phyloP scores from a whole-genome alignment of 2,329 filamentous ascomycete species.

The Neofusicoccum cordaticola region DNA sequence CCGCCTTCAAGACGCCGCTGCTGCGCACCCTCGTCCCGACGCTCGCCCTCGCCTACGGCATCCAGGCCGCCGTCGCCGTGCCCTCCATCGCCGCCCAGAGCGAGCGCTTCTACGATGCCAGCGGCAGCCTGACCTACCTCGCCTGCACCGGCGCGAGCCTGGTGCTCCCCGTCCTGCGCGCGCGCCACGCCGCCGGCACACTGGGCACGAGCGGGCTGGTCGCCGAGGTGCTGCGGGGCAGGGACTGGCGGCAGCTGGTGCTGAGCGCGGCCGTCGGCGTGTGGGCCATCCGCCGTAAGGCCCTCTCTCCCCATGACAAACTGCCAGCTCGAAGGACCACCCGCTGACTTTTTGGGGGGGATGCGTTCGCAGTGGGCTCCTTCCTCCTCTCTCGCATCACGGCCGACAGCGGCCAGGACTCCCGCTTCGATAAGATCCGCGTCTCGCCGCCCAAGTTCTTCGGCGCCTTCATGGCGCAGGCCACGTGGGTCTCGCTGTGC shows the following conservation, averaged over 20 bases:
- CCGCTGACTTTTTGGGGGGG: too few species aligned
- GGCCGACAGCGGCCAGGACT: constrained; percentile 56
- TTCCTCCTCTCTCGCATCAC: constrained; percentile 64
- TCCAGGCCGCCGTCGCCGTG: constrained; percentile 61
- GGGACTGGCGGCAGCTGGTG: constrained; percentile 62
- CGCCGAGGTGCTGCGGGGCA: constrained; percentile 30
- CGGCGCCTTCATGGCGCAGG: constrained; percentile 59
- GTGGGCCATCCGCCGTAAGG: constrained; percentile 60
- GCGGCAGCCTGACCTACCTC: constrained; percentile 64
- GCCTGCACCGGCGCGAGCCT: constrained; percentile 62
- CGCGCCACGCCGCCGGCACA: constrained; percentile 47
- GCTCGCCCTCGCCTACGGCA: constrained; percentile 60
- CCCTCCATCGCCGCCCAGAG: constrained; percentile 60
- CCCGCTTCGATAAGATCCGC: constrained; percentile 56
- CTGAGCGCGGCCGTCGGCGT: constrained; percentile 55
- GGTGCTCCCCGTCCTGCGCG: constrained; percentile 59
- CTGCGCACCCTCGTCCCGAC: constrained; percentile 62
- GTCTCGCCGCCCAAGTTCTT: constrained; percentile 52
- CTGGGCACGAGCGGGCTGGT: constrained; percentile 33
- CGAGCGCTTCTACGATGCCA: constrained; percentile 68
- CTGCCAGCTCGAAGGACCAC: too few species aligned
- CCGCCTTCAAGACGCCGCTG: constrained; percentile 61
- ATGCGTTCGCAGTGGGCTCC: constrained; percentile 51
- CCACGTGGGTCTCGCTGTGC: constrained; percentile 66
- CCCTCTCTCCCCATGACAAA: too few species aligned